These are phyloP conservation scores for Saccharomyces kudriavzevii DNA, from an alignment of 805 yeast genomes.

Conservation along the genomic window DNA sequence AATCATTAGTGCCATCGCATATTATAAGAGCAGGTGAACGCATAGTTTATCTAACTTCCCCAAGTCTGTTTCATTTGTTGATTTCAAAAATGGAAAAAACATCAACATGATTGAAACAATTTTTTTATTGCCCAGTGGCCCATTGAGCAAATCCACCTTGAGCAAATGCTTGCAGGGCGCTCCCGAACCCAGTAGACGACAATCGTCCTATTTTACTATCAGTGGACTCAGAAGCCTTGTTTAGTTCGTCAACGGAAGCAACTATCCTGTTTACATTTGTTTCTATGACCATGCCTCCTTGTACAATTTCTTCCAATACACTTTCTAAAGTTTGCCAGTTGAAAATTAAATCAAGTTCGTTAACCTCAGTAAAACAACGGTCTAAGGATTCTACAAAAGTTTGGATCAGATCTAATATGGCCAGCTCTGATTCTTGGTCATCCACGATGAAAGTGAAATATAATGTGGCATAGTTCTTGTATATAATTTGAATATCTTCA, in stretches of 20 bases:
- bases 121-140: constrained; percentile 28
- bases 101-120: not conserved
- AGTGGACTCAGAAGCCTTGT: constrained; percentile 21
- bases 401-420: constrained; percentile 87
- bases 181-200: constrained; percentile 19
- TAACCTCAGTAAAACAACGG: constrained; percentile 86
- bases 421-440: constrained; percentile 90
- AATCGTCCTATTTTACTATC: constrained; percentile 19
- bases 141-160: constrained; percentile 30
- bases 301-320: constrained; percentile 84
- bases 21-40: not conserved
- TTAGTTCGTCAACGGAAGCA: constrained; percentile 58
- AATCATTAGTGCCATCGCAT: not conserved
- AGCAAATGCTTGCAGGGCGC: constrained; percentile 28
- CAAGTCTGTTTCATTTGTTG: not conserved
- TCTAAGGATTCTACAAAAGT: constrained; percentile 94
- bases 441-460: constrained; percentile 94
- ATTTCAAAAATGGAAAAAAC: not conserved
- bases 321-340: constrained; percentile 97
- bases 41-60: not conserved
- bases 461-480: constrained; percentile 90
- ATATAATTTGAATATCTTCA: constrained; percentile 79
- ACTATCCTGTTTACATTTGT: constrained; percentile 79
- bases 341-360: constrained; percentile 93
- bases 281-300: constrained; percentile 97